Base-by-base conservation (phyloP, 2,329 filamentous ascomycete species). In the Fusarium cicatricum region DNA sequence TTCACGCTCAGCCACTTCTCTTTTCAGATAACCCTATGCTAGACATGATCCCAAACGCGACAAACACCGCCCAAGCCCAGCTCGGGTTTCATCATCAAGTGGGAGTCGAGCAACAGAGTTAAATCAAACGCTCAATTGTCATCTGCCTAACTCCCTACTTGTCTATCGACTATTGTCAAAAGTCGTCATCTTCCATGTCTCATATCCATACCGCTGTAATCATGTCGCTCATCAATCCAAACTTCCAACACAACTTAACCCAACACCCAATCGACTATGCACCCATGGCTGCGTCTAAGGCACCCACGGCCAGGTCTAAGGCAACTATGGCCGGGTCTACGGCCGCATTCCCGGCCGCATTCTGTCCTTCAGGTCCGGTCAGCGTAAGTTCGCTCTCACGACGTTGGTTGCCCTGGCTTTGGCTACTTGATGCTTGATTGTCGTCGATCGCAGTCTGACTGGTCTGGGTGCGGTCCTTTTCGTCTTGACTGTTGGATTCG, bases 171-270 rank as follows among this genome's bases (percentile, higher is more conserved):
- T 32, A 14, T 16, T 39, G 15, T 21, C 21, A 21, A 21, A 21
- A 21, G 21, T 21, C 21, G 21, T 7, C 21, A 7, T 26, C 23
- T 26, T 26, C 9, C 6, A 26, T 26, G 9, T n/a, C 33, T 49
- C 10, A 17, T 44, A 44, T 40, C 17, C 47, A 49, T 47, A 32
- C 12, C 48, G 54, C 59, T 62, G 23, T 44, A 55, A 42, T 43
- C 29, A 45, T 44, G 31, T 47, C 59, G 49, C 59, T 62, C 23
- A 16, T 40, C 15, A 36, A 36, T 17, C 36, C 29, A 28, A 21
- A 16, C n/a, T 38, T 12, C 41, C 29, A 55, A 41, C 17, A 34
- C 16, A 26, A 7, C 31, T 15, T 23, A 16, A 10, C 12, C 39
- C 23, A 31, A 15, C 28, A 31, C 26, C 12, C 39, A 31, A 16